Evolutionary conservation across 805 yeast genomes (phyloP), one percentile per base, ranked within the genome.

Genomic region (Hanseniaspora taiwanica): DNA sequence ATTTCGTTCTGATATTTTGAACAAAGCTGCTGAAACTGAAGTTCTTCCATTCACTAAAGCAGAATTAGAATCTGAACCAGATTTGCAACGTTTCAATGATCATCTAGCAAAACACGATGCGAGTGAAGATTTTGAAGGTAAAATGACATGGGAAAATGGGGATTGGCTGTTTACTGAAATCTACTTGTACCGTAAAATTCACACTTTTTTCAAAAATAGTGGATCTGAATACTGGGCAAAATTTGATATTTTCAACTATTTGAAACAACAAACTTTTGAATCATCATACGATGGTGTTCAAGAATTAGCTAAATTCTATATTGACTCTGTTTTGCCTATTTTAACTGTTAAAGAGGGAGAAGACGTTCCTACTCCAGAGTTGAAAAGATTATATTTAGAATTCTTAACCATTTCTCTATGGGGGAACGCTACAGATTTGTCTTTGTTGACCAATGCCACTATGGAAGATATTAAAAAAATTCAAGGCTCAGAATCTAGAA

Each of bases 371-470:
- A 49, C 53, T 13, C 49, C 53, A 24, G 59, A 64, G 39, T 49
- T 59, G 35, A 38, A 46, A 6, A 36, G 40, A 10, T 63, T 85
- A 35, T 87, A 86, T 65, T 72, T 68, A 45, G 99, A 91, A 56
- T 81, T 87, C 46, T 62, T 82, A 34, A 94, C 86, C 55, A 74
- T 89, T 41, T 83, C 96, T 0, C 62, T 91, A 40, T 91, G 99
- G 99, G 99, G 99, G 21, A 91, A 91, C 59, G 96, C 97, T 16
- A 84, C 96, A 3, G 99, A 91, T 59, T 69, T 91, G 53, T 85
- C 96, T 0, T 64, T 93, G 40, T 67, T 91, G 46, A 87, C 93
- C 3, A 86, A 83, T 44, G 85, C 89, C n/a, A 76, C 86, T 6
- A 57, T 85, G 21, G 96, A 87, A 36, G 96, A 91, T 48, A 81